Percentiles rank a stretch among this genome's conserved stretches.
Evolutionary conservation across 805 yeast genomes (phyloP).

Genomic region (Saccharomycopsis capsularis): DNA sequence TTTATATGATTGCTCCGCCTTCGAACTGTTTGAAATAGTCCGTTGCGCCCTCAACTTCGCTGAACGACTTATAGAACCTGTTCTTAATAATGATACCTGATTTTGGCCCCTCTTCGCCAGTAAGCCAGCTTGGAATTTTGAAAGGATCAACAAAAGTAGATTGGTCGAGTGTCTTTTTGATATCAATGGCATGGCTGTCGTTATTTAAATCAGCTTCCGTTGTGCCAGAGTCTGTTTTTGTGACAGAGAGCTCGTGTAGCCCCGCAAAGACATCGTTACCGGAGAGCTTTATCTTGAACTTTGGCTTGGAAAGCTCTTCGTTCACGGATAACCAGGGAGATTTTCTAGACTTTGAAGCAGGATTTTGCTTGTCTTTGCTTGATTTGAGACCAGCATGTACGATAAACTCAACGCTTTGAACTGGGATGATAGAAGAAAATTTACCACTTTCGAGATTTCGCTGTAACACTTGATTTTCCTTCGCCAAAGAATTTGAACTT

Average conservation of each 20-base stretch:
- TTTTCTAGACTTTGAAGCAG: background rate
- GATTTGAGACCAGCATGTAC: conserved; percentile 30
- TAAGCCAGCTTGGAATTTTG: conserved; percentile 66
- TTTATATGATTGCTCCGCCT: background rate
- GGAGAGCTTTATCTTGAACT: conserved; percentile 33
- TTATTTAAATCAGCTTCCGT: background rate
- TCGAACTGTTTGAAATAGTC: conserved; percentile 1
- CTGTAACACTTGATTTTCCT: background rate
- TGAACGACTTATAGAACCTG: background rate
- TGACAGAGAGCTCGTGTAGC: conserved; percentile 55
- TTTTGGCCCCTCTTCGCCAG: conserved; percentile 62
- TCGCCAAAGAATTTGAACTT: background rate
- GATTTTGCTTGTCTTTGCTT: background rate
- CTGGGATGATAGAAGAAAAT: conserved; percentile 51
- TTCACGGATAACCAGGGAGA: conserved; percentile 18
- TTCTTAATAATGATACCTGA: conserved; percentile 33
- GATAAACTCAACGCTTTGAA: conserved; percentile 43
- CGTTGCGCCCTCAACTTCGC: background rate
- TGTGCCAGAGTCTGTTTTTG: background rate
- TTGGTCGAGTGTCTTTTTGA: conserved; percentile 24
- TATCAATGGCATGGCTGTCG: background rate
- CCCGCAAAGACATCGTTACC: conserved; percentile 80
- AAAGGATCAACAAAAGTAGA: conserved; percentile 47
- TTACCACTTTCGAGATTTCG: conserved; percentile 27
- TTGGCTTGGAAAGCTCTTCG: conserved; percentile 24